Evolutionary conservation across 768 basidiomycete species (phyloP).

Genomic region (Trametes cinnabarina): DNA sequence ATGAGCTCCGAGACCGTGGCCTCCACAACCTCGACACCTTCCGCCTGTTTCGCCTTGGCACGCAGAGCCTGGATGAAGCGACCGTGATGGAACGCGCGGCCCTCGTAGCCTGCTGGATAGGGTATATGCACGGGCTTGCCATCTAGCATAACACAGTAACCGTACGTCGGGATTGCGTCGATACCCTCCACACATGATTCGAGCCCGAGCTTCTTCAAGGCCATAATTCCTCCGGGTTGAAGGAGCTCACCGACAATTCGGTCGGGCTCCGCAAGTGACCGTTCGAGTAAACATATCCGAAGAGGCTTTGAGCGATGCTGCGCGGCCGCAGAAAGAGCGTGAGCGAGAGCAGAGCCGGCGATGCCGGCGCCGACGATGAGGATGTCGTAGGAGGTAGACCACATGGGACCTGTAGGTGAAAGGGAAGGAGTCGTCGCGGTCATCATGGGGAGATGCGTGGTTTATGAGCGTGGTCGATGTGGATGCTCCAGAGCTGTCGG

Average conservation of each 20-base stretch:
- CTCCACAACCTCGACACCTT: slow-evolving; percentile 77
- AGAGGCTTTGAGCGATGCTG: slow-evolving; percentile 48
- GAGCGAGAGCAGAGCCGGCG: slow-evolving; percentile 84
- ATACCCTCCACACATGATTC: slow-evolving; percentile 78
- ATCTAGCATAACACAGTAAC: slow-evolving; percentile 78
- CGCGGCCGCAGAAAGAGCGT: slow-evolving; percentile 67
- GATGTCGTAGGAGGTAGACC: slow-evolving; percentile 56
- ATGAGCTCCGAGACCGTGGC: slow-evolving; percentile 79
- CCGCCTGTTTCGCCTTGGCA: slow-evolving; percentile 55
- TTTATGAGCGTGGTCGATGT: slow-evolving; percentile 13
- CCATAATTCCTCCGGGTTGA: slow-evolving; percentile 86
- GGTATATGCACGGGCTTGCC: slow-evolving; percentile 81
- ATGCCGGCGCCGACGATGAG: slow-evolving; percentile 92
- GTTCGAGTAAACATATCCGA: slow-evolving; percentile 82
- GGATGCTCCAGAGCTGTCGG: slow-evolving; percentile 14
- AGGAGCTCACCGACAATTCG: slow-evolving; percentile 96
- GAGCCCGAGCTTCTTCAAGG: slow-evolving; percentile 77
- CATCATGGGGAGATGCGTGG: not conserved
- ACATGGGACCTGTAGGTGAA: slow-evolving; percentile 17
- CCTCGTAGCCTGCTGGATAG: slow-evolving; percentile 72
- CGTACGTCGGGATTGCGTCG: slow-evolving; percentile 76
- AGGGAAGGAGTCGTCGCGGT: not conserved
- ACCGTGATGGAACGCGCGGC: slow-evolving; percentile 93
- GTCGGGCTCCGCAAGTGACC: slow-evolving; percentile 90
- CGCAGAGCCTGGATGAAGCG: slow-evolving; percentile 81